Conservation (phyloP, 805 yeast species). For the Cyberlindnera euphorbiae region DNA sequence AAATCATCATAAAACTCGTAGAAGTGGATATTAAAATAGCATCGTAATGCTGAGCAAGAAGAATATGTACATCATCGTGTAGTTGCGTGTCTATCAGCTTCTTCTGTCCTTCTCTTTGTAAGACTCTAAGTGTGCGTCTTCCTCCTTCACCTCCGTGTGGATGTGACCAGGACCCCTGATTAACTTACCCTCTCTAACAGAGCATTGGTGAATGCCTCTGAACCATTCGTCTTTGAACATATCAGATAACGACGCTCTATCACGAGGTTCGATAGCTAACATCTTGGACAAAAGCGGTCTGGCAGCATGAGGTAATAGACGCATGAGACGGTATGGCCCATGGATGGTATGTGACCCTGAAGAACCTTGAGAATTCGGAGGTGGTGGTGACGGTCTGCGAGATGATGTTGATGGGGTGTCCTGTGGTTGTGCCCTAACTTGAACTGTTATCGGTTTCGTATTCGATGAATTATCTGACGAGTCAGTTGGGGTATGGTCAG, state of each 20-base stretch:
- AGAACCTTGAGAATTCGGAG: background rate
- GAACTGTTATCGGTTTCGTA: no score
- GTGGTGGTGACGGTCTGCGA: background rate
- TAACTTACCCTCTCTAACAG: slow-evolving; percentile 37
- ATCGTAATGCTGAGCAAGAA: no score
- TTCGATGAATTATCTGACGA: no score
- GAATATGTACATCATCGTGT: no score
- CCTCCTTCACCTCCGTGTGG: slow-evolving; percentile 46
- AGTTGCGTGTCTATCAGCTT: no score
- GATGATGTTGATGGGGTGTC: no score
- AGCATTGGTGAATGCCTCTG: slow-evolving; percentile 54
- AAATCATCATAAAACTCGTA: no score
- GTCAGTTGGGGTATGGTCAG: no score
- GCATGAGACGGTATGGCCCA: slow-evolving; percentile 79
- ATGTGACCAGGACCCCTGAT: slow-evolving; percentile 44
- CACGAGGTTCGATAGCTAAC: slow-evolving; percentile 54
- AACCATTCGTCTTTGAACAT: slow-evolving; percentile 72
- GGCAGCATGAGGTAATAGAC: slow-evolving; percentile 78
- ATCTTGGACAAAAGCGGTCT: slow-evolving; percentile 69
- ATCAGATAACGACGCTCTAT: slow-evolving; percentile 64
- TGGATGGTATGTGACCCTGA: slow-evolving; percentile 35
- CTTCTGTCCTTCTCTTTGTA: slow-evolving; percentile 28
- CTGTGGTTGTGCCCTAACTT: no score
- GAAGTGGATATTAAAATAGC: no score
- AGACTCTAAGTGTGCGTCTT: slow-evolving; percentile 40